These are phyloP conservation scores for Rhododendron vialii DNA, from an alignment of 148 eudicot species.

Conservation along the genomic window DNA sequence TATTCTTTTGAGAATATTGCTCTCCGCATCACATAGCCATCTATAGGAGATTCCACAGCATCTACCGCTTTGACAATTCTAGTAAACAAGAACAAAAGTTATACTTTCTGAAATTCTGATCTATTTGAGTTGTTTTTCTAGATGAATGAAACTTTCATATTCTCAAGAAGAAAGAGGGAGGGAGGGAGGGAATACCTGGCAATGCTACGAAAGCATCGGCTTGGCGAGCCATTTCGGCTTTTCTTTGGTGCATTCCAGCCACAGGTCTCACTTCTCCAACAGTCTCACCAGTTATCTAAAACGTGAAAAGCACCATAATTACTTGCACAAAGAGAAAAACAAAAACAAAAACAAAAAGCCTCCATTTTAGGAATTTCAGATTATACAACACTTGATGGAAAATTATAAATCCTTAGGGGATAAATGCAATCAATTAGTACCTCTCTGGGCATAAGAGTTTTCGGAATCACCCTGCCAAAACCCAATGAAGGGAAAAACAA, in stretches of 20 bases:
- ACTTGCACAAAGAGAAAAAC: neutral
- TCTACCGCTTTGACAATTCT: neutral
- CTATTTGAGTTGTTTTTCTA: neutral
- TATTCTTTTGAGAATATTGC: neutral
- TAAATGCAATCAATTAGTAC: slow-evolving; percentile 25
- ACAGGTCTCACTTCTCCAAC: slow-evolving; percentile 87
- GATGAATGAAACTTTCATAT: too few species aligned
- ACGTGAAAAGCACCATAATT: neutral
- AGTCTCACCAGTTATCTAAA: slow-evolving; percentile 73
- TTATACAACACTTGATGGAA: neutral
- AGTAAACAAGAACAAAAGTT: neutral
- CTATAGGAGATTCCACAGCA: neutral
- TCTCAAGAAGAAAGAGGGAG: neutral
- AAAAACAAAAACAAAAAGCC: neutral
- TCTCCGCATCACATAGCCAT: neutral
- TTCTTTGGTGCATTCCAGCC: slow-evolving; percentile 89
- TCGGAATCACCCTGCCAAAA: slow-evolving; percentile 74
- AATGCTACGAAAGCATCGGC: slow-evolving; percentile 93
- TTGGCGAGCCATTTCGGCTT: slow-evolving; percentile 96
- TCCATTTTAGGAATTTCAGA: neutral
- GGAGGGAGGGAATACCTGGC: slow-evolving; percentile 40
- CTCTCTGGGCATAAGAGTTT: slow-evolving; percentile 89
- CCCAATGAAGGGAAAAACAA: neutral
- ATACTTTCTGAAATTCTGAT: neutral
- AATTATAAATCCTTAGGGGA: neutral